Evolutionary conservation across 208 protist species (phyloP).

Genomic region (Wallacemonas rigidus): DNA sequence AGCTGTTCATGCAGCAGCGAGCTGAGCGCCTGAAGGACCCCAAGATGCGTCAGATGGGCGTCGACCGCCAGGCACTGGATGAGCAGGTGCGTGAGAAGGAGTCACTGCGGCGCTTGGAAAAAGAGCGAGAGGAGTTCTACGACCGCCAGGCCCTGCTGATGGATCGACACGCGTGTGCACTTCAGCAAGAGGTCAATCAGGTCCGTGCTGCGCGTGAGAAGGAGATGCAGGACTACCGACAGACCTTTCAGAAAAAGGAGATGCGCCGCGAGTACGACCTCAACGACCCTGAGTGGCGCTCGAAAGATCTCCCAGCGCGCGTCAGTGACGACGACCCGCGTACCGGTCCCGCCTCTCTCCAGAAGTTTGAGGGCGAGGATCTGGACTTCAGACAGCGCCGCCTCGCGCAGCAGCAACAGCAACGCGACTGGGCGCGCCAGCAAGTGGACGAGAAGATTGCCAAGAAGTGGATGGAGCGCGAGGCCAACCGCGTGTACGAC

Average conservation of each 20-base stretch:
- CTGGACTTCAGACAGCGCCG: slow-evolving; percentile 74
- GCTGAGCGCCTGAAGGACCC: slow-evolving; percentile 90
- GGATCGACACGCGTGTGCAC: slow-evolving; percentile 83
- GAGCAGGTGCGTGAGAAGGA: slow-evolving; percentile 93
- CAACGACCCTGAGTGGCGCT: slow-evolving; percentile 80
- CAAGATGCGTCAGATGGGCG: slow-evolving; percentile 91
- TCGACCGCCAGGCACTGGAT: slow-evolving; percentile 89
- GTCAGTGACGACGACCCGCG: slow-evolving; percentile 90
- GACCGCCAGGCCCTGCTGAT: slow-evolving; percentile 88
- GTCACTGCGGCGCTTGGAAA: slow-evolving; percentile 70
- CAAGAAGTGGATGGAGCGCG: slow-evolving; percentile 93
- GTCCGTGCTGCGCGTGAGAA: slow-evolving; percentile 76
- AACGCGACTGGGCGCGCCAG: slow-evolving; percentile 82
- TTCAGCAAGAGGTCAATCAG: slow-evolving; percentile 88
- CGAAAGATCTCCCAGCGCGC: slow-evolving; percentile 85
- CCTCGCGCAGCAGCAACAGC: slow-evolving; percentile 80
- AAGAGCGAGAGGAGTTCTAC: slow-evolving; percentile 87
- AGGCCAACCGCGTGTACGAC: slow-evolving; percentile 80
- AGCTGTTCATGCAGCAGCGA: slow-evolving; percentile 86
- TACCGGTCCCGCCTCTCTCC: slow-evolving; percentile 76
- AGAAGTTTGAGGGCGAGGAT: slow-evolving; percentile 94
- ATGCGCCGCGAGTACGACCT: slow-evolving; percentile 90
- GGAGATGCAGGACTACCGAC: slow-evolving; percentile 84
- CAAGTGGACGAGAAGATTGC: slow-evolving; percentile 90
- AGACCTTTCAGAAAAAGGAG: slow-evolving; percentile 87